Conservation (phyloP, 1,284 basidiomycete genomes). For the Heterobasidion occidentale region DNA sequence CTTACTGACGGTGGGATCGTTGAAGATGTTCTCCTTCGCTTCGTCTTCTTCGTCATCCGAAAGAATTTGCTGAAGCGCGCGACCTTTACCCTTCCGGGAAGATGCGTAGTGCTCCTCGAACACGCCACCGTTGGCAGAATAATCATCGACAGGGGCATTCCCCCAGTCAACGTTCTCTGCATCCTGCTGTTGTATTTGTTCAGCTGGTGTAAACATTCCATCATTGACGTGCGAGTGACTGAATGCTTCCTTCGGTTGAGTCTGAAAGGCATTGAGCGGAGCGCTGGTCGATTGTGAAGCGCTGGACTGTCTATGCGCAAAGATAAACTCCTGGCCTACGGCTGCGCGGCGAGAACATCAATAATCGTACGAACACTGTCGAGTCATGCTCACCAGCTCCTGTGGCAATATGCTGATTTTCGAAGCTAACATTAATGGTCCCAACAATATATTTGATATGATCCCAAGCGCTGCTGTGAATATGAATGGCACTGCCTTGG, state of each 20-base stretch:
- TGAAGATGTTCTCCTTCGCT: constrained; percentile 4
- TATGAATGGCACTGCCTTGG: constrained; percentile 11
- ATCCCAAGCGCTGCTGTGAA: constrained; percentile 17
- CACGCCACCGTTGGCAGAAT: constrained; percentile 7
- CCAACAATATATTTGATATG: constrained; percentile 12
- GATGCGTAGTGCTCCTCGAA: constrained; percentile 4
- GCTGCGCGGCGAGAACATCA: too few species aligned
- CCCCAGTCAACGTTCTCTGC: constrained; percentile 3
- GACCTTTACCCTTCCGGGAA: constrained; percentile 8
- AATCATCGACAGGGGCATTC: constrained; percentile 2
- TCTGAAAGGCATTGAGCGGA: not conserved
- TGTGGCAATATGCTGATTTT: not conserved
- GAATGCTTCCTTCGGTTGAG: constrained; percentile 1
- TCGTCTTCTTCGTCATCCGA: constrained; percentile 10
- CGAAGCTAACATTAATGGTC: constrained; percentile 8
- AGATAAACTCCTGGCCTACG: too few species aligned
- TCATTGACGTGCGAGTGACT: not conserved
- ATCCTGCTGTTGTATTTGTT: not conserved
- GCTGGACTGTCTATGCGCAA: not conserved
- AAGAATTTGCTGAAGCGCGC: constrained; percentile 6
- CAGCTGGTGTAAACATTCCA: not conserved
- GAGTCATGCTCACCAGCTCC: not conserved
- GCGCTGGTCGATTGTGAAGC: not conserved
- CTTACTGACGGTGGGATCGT: not conserved
- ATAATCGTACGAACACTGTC: not conserved